Evolutionary conservation across 208 protist species (phyloP).

Genomic region (Trypanosoma brucei): DNA sequence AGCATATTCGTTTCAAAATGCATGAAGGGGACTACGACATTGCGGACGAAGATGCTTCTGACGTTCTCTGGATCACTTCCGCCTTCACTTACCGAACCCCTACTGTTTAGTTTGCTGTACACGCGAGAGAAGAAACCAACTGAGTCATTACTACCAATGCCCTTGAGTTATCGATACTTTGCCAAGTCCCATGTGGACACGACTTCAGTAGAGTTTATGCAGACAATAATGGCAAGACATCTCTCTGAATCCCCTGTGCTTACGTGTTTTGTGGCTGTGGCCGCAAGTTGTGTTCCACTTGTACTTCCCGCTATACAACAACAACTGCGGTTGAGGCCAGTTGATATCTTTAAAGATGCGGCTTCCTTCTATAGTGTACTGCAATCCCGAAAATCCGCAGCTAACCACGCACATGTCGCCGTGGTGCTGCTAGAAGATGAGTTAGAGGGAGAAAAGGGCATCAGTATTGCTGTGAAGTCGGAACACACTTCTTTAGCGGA

Average conservation of each 20-base stretch:
- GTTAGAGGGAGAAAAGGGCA: conserved; percentile 31
- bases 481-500: conserved; percentile 43
- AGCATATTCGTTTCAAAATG: conserved; percentile 28
- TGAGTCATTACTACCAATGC: conserved; percentile 14
- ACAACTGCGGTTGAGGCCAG: conserved; percentile 34
- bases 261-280: conserved; percentile 48
- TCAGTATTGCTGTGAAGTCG: conserved; percentile 43
- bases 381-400: conserved; percentile 47
- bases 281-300: conserved; percentile 27
- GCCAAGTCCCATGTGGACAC: conserved; percentile 31
- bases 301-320: conserved; percentile 27
- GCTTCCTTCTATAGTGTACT: conserved; percentile 55
- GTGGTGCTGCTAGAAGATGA: conserved; percentile 57
- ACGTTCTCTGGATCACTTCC: conserved; percentile 28
- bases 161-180: conserved; percentile 59
- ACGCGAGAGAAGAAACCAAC: conserved; percentile 33
- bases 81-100: conserved; percentile 26
- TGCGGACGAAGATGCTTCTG: conserved; percentile 22
- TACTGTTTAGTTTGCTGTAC: conserved; percentile 36
- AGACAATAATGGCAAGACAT: conserved; percentile 26
- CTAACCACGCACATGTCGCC: conserved; percentile 41
- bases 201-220: conserved; percentile 29
- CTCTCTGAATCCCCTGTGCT: conserved; percentile 31
- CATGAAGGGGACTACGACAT: conserved; percentile 33
- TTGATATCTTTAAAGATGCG: conserved; percentile 74